phyloP scores from a whole-genome alignment of 106 monocot species.

The Dendrobium catenatum region DNA sequence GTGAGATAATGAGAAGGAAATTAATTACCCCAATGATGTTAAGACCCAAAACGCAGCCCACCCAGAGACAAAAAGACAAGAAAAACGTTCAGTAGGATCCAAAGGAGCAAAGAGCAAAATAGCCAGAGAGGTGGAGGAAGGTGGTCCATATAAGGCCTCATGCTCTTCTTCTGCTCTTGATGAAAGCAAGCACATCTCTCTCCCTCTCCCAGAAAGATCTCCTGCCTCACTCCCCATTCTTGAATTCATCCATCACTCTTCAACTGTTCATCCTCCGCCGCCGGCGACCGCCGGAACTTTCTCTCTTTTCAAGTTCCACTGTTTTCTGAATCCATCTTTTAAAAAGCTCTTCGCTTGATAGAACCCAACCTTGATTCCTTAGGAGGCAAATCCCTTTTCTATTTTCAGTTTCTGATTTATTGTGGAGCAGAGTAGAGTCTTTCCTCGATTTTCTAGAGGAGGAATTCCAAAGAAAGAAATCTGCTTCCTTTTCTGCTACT shows the following conservation, averaged over 20 bases:
- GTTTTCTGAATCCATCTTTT: not conserved
- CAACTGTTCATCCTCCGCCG: not conserved
- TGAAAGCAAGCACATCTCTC: not conserved
- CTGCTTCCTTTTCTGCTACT: not conserved
- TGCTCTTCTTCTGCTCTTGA: not conserved
- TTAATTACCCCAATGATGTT: too few species aligned
- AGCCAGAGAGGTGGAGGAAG: not conserved
- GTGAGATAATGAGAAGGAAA: too few species aligned
- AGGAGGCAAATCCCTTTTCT: not conserved
- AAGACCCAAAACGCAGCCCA: too few species aligned
- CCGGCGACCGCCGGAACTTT: not conserved
- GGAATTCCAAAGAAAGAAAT: not conserved
- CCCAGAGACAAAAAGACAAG: too few species aligned
- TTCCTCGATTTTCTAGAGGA: not conserved
- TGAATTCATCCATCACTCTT: not conserved
- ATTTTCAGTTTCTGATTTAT: not conserved
- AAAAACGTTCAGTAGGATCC: not conserved
- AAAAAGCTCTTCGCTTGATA: slow-evolving; percentile 1
- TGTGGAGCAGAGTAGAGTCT: not conserved
- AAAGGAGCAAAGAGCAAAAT: not conserved
- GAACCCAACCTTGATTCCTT: not conserved
- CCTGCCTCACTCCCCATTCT: not conserved
- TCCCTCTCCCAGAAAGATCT: too few species aligned
- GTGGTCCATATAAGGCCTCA: not conserved
- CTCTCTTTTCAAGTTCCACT: not conserved